Conservation (phyloP, 2,329 filamentous ascomycete genomes). For the Xylariales sp. region DNA sequence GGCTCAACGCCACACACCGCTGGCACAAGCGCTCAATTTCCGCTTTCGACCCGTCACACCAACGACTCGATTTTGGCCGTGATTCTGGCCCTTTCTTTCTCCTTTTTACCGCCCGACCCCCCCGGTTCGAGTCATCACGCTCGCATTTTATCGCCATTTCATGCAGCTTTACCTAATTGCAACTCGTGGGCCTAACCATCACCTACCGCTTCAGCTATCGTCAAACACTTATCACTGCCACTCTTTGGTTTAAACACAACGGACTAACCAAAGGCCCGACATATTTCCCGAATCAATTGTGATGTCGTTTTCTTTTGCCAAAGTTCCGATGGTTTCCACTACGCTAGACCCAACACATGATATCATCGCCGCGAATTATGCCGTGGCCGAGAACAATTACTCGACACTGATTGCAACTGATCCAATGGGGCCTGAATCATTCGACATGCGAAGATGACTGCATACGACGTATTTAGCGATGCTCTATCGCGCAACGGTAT, state of each 20-base stretch:
- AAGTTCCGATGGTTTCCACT: conserved; percentile 20
- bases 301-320: conserved; percentile 13
- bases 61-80: neutral
- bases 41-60: conserved; percentile 22
- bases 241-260: conserved; percentile 1
- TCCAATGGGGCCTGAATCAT: conserved; percentile 8
- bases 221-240: neutral
- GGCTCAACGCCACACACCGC: conserved; percentile 32
- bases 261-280: conserved; percentile 5
- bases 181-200: conserved; percentile 6
- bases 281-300: neutral
- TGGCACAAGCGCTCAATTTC: conserved; percentile 27
- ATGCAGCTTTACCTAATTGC: conserved; percentile 26
- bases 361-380: conserved; percentile 8
- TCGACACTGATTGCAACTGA: neutral
- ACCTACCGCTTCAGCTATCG: conserved; percentile 15
- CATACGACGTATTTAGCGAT: neutral
- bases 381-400: neutral
- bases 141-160: conserved; percentile 27
- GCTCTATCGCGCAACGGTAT: neutral
- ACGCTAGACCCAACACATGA: neutral
- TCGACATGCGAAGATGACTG: conserved; percentile 13
- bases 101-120: conserved; percentile 11
- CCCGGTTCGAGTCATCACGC: conserved; percentile 3
- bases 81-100: conserved; percentile 8